These are phyloP conservation scores for Suillus subluteus DNA, from an alignment of 768 basidiomycete genomes.

Conservation along the genomic window DNA sequence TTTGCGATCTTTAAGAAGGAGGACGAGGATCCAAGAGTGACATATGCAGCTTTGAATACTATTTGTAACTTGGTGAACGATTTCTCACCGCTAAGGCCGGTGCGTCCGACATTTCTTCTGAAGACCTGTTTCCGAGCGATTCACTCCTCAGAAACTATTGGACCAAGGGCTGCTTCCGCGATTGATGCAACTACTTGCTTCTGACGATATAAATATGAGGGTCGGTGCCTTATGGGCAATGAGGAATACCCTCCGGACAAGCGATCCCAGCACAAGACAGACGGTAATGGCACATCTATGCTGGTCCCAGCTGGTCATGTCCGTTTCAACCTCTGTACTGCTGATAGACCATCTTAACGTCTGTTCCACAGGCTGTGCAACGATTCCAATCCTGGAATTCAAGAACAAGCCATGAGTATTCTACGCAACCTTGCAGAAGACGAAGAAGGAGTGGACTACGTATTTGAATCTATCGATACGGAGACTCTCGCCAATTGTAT, in stretches of 20 bases:
- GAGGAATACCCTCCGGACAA: conserved; percentile 79
- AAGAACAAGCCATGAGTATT: conserved; percentile 74
- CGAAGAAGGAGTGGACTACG: conserved; percentile 63
- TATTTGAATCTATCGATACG: conserved; percentile 57
- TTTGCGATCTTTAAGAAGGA: conserved; percentile 59
- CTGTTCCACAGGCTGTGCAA: conserved; percentile 48
- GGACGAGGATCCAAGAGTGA: conserved; percentile 72
- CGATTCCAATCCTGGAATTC: conserved; percentile 56
- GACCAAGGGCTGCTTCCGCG: conserved; percentile 69
- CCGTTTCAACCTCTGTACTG: conserved; percentile 24
- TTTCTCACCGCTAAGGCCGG: conserved; percentile 78
- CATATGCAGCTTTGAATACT: conserved; percentile 69
- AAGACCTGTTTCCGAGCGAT: background rate
- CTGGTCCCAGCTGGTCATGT: conserved; percentile 66
- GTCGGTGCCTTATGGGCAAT: conserved; percentile 85
- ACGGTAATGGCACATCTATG: conserved; percentile 70
- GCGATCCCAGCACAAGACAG: conserved; percentile 59
- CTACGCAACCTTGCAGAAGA: conserved; percentile 69
- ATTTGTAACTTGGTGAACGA: conserved; percentile 88
- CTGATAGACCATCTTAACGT: conserved; percentile 6
- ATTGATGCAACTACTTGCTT: conserved; percentile 59
- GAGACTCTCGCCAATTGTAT: conserved; percentile 50
- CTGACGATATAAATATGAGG: conserved; percentile 57
- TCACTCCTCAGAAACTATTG: conserved; percentile 50
- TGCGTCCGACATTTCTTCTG: conserved; percentile 39